A percentile compares a stretch with the other conserved stretches of the same genome.
Conservation (phyloP, 768 basidiomycete species). For the Hygrophorus pudorinus region DNA sequence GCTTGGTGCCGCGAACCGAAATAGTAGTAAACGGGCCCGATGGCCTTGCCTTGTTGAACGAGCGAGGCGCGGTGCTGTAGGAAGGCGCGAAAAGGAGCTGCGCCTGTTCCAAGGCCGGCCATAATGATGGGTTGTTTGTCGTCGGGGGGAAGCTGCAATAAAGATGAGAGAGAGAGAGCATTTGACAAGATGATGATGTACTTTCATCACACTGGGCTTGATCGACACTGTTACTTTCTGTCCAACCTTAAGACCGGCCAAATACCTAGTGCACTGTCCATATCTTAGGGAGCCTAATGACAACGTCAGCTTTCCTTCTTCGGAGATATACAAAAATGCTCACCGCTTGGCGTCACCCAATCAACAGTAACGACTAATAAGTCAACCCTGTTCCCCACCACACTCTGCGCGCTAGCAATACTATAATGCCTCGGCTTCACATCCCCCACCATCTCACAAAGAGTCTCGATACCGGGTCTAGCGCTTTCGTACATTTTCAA, state of each 20-base stretch:
- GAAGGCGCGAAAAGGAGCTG: slow-evolving; percentile 98
- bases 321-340: slow-evolving; percentile 16
- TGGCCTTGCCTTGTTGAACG: slow-evolving; percentile 58
- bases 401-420: slow-evolving; percentile 92
- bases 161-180: neutral
- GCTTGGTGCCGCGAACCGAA: slow-evolving; percentile 95
- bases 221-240: slow-evolving; percentile 95
- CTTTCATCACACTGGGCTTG: slow-evolving; percentile 99
- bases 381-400: slow-evolving; percentile 91
- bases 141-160: slow-evolving; percentile 66
- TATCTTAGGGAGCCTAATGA: slow-evolving; percentile 59
- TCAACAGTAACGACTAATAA: slow-evolving; percentile 94
- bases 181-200: slow-evolving; percentile 16
- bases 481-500: slow-evolving; percentile 70
- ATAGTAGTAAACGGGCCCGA: slow-evolving; percentile 96
- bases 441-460: slow-evolving; percentile 86
- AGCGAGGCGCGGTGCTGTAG: slow-evolving; percentile 91
- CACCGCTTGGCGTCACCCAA: slow-evolving; percentile 81
- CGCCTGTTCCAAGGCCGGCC: slow-evolving; percentile 97
- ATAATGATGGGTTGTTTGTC: slow-evolving; percentile 89
- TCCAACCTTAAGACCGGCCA: slow-evolving; percentile 72
- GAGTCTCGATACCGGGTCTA: slow-evolving; percentile 68
- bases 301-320: slow-evolving; percentile 3
- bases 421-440: slow-evolving; percentile 98
- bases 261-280: slow-evolving; percentile 96